phyloP scores from a whole-genome alignment of 2,329 filamentous ascomycete species.

The Chalaropsis thielavioides region DNA sequence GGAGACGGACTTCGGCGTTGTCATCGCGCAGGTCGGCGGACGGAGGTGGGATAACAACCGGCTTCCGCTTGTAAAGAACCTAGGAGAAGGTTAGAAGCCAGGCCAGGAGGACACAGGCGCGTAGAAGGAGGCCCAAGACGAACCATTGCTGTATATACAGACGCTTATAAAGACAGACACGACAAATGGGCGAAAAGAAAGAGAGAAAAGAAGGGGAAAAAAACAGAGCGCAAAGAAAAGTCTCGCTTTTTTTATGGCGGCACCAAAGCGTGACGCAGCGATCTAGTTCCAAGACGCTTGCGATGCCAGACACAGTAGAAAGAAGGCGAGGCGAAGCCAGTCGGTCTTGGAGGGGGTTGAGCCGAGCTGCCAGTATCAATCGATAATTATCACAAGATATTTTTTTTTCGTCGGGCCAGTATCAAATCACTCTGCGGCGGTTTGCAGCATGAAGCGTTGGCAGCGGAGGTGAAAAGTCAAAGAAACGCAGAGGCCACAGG shows the following conservation, averaged over 20 bases:
- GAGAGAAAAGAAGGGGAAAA: no score
- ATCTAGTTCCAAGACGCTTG: no score
- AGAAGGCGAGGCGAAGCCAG: no score
- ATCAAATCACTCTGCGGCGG: not conserved
- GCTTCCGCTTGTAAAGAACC: conserved; percentile 95
- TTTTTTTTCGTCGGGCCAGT: not conserved
- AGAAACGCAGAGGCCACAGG: not conserved
- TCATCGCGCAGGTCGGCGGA: conserved; percentile 63
- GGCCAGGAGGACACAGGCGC: not conserved
- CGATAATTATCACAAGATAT: not conserved
- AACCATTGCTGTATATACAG: not conserved
- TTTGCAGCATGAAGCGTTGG: not conserved
- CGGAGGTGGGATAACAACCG: conserved; percentile 60
- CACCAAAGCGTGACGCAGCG: not conserved
- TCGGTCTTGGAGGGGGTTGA: not conserved
- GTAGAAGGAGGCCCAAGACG: not conserved
- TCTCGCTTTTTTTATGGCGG: not conserved
- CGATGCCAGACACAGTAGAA: not conserved
- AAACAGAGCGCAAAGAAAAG: not conserved
- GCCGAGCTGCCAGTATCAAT: not conserved
- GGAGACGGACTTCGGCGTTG: conserved; percentile 55
- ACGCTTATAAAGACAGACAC: not conserved
- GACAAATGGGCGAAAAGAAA: not conserved
- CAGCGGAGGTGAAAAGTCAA: not conserved
- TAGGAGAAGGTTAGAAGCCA: conserved; percentile 27